A percentile compares a stretch with the other conserved stretches of the same genome.
Conservation (phyloP, 2,329 filamentous ascomycete genomes). For the Ascochyta lentis region DNA sequence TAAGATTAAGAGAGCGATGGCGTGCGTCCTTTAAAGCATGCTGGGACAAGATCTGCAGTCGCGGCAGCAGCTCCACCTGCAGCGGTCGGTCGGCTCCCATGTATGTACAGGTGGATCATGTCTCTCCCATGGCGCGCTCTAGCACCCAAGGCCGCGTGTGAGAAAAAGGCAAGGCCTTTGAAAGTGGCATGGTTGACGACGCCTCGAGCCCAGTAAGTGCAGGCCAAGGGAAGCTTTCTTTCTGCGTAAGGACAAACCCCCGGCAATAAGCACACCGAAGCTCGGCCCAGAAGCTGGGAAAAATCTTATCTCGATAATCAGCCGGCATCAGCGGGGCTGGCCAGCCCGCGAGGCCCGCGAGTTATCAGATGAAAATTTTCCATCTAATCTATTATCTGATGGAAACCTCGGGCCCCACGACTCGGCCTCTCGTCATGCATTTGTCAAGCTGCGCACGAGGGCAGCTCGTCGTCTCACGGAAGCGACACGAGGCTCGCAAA, state of each 20-base stretch:
- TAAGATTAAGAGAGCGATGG: constrained; percentile 29
- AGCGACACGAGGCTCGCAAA: not conserved
- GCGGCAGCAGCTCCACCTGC: constrained; percentile 14
- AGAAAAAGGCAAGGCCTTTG: constrained; percentile 14
- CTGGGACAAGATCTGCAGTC: constrained; percentile 17
- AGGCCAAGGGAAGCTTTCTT: constrained; percentile 17
- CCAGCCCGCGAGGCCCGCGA: not conserved
- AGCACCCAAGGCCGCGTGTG: constrained; percentile 20
- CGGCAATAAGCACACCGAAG: constrained; percentile 32
- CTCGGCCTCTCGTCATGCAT: constrained; percentile 4
- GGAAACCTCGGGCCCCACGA: constrained; percentile 15
- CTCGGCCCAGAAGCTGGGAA: constrained; percentile 24
- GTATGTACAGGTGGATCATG: constrained; percentile 17
- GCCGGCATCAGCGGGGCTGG: constrained; percentile 23
- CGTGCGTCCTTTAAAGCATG: constrained; percentile 30
- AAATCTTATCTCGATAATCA: constrained; percentile 38
- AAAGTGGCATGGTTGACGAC: constrained; percentile 12
- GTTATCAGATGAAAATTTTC: constrained; percentile 40
- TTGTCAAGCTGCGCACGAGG: not conserved
- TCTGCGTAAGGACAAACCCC: constrained; percentile 15
- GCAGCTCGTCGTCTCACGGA: not conserved
- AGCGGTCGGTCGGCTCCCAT: constrained; percentile 21
- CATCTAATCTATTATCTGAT: constrained; percentile 41
- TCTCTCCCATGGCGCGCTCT: constrained; percentile 18
- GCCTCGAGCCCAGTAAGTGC: constrained; percentile 18